Evolutionary conservation across 495 filamentous ascomycete species (phyloP).

Genomic region (Aspergillus olivimuriae): DNA sequence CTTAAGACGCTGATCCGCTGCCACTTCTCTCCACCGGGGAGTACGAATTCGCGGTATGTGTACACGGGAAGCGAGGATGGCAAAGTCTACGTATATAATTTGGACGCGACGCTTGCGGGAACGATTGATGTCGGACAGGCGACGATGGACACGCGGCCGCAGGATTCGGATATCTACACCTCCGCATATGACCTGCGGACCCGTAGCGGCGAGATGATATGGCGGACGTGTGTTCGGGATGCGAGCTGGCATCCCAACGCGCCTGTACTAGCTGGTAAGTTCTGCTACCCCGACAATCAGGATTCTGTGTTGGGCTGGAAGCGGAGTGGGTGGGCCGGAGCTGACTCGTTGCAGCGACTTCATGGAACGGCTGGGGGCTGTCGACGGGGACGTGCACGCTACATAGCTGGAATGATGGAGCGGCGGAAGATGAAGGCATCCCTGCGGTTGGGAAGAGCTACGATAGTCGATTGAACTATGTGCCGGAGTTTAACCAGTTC

Average conservation of each 20-base stretch:
- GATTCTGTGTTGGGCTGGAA: too few relatives aligned
- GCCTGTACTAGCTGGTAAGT: constrained; percentile 78
- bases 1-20: constrained; percentile 87
- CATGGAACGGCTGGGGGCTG: constrained; percentile 69
- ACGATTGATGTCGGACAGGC: constrained; percentile 69
- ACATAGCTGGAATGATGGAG: constrained; percentile 68
- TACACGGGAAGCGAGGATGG: constrained; percentile 88
- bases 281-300: neutral
- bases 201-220: constrained; percentile 35
- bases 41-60: constrained; percentile 87
- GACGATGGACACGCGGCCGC: constrained; percentile 54
- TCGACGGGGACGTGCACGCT: constrained; percentile 66
- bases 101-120: constrained; percentile 82
- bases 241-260: constrained; percentile 92
- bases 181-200: constrained; percentile 33
- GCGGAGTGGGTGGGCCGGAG: neutral
- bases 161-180: constrained; percentile 36
- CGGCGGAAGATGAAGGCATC: constrained; percentile 57
- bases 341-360: constrained; percentile 53
- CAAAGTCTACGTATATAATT: constrained; percentile 83
- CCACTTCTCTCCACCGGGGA: constrained; percentile 87
- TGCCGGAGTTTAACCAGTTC: constrained; percentile 25
- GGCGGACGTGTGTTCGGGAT: constrained; percentile 84
- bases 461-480: constrained; percentile 45
- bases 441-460: constrained; percentile 53